Conservation (phyloP, 1,139 yeast genomes). For the Groenewaldozyma sp. region DNA sequence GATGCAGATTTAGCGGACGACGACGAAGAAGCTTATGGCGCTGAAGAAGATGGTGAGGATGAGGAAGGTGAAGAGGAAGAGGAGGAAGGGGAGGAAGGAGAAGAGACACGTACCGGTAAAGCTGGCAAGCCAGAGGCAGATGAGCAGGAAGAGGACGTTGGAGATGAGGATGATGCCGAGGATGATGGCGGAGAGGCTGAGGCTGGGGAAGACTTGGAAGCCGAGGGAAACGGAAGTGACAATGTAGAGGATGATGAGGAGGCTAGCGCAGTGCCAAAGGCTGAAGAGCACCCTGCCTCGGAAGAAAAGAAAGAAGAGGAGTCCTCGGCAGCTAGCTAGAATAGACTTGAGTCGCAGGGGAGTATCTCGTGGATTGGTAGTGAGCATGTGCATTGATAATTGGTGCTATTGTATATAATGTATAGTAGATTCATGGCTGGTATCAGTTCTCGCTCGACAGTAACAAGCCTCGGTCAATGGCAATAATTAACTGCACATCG, state of each 20-base stretch:
- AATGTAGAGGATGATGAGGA: constrained; percentile 13
- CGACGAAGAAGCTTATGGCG: constrained; percentile 32
- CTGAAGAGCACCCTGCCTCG: neutral
- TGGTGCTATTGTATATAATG: too few species aligned
- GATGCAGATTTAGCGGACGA: constrained; percentile 43
- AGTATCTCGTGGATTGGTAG: too few species aligned
- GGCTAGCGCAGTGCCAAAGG: constrained; percentile 5
- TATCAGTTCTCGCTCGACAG: too few species aligned
- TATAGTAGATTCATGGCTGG: too few species aligned
- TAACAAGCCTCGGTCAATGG: too few species aligned
- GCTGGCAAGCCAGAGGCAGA: constrained; percentile 21
- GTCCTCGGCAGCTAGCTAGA: neutral
- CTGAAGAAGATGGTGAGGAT: constrained; percentile 30
- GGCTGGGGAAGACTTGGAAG: constrained; percentile 15
- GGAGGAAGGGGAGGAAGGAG: constrained; percentile 23
- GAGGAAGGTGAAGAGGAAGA: constrained; percentile 30
- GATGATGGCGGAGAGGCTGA: constrained; percentile 22
- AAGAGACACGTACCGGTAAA: constrained; percentile 14
- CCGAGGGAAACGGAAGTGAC: constrained; percentile 9
- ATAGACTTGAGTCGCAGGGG: too few species aligned
- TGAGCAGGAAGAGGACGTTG: constrained; percentile 14
- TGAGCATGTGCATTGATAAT: too few species aligned
- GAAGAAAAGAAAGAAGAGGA: constrained; percentile 1
- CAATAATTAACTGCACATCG: too few species aligned
- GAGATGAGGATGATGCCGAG: constrained; percentile 17